Evolutionary conservation across 371 early-diverging fungal genomes (phyloP).

Genomic region (Mucor plumbeus): DNA sequence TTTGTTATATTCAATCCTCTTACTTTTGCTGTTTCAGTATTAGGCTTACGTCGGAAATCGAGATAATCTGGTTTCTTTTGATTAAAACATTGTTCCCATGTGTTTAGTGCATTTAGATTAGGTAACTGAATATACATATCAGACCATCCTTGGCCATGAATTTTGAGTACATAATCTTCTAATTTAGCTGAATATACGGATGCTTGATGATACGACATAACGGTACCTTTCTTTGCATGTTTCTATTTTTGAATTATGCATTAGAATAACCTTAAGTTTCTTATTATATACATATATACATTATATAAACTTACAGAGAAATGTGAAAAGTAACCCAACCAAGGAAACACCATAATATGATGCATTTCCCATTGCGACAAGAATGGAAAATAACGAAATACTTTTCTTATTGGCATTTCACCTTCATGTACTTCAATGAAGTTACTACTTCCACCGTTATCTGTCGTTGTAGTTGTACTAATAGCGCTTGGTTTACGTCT

Average conservation of each 20-base stretch:
- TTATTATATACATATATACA: not conserved
- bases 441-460: constrained; percentile 9
- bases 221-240: constrained; percentile 49
- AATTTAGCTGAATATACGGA: constrained; percentile 49
- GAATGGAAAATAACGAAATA: constrained; percentile 59
- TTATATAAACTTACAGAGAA: constrained; percentile 46
- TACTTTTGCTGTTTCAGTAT: not conserved
- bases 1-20: not conserved
- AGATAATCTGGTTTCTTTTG: constrained; percentile 32
- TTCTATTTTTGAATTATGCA: constrained; percentile 29
- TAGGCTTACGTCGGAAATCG: not conserved
- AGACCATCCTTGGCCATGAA: constrained; percentile 53
- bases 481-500: constrained; percentile 20
- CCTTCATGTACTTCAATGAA: constrained; percentile 52
- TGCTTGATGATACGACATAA: constrained; percentile 54
- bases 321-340: constrained; percentile 59
- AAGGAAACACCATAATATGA: constrained; percentile 61
- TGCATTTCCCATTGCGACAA: constrained; percentile 66
- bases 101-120: constrained; percentile 47
- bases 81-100: constrained; percentile 54
- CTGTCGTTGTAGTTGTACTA: constrained; percentile 9
- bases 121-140: constrained; percentile 61
- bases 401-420: constrained; percentile 57
- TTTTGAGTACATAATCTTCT: constrained; percentile 57
- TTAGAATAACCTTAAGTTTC: too few relatives aligned